Evolutionary conservation across 2,329 filamentous ascomycete genomes (phyloP).

Genomic region (Fusarium sp.): DNA sequence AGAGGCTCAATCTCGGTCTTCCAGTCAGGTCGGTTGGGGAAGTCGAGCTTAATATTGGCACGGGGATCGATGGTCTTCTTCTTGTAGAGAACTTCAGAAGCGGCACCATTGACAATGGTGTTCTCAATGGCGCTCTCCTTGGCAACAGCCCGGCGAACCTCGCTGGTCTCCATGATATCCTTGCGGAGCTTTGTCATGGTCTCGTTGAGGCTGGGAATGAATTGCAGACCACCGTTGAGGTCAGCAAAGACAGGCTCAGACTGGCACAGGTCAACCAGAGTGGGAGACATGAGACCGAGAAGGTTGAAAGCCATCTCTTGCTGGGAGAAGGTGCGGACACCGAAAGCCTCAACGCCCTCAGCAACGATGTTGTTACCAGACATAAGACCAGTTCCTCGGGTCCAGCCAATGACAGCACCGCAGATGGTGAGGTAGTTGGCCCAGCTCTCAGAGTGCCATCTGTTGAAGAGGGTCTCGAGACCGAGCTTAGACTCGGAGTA

Average conservation of each 20-base stretch:
- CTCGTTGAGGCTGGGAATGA: constrained; percentile 95
- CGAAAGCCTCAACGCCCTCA: constrained; percentile 95
- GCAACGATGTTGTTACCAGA: constrained; percentile 97
- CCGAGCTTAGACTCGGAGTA: constrained; percentile 99
- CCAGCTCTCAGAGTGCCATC: constrained; percentile 99
- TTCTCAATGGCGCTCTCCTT: constrained; percentile 98
- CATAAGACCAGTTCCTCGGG: constrained; percentile 98
- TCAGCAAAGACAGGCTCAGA: constrained; percentile 96
- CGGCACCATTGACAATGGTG: constrained; percentile 95
- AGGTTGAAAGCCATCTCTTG: constrained; percentile 99
- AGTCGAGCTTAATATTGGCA: constrained; percentile 98
- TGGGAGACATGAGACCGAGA: constrained; percentile 93
- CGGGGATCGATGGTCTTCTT: constrained; percentile 93
- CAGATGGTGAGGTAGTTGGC: constrained; percentile 97
- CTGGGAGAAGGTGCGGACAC: constrained; percentile 98
- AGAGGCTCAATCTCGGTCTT: constrained; percentile 90
- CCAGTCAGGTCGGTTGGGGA: constrained; percentile 92
- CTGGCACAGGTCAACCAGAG: constrained; percentile 96
- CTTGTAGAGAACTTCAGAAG: constrained; percentile 92
- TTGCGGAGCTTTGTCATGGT: constrained; percentile 94
- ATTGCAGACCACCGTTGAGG: constrained; percentile 96
- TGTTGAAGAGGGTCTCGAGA: constrained; percentile 96
- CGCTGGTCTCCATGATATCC: constrained; percentile 94
- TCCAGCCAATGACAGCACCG: constrained; percentile 98
- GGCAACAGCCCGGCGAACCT: constrained; percentile 91